A percentile compares a stretch with the other conserved stretches of the same genome.
These are phyloP conservation scores for Thymus mandschuricus DNA, from an alignment of 257 asterid species.

Conservation along the genomic window DNA sequence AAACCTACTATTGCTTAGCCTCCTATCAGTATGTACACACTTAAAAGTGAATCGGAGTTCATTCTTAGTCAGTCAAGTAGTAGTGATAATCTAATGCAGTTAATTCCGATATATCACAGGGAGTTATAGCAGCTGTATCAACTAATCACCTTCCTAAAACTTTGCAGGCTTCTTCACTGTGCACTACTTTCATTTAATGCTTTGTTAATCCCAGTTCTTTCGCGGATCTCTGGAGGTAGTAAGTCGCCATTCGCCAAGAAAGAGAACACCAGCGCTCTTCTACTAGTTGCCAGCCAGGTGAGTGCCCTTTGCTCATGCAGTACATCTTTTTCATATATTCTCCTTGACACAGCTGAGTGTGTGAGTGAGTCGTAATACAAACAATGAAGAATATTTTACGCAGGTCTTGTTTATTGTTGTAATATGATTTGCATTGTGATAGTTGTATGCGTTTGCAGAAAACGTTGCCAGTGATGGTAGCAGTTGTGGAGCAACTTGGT, in stretches of 20 bases:
- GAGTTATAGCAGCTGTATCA: slow-evolving; percentile 20
- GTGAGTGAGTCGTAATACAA: no score
- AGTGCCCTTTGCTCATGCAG: slow-evolving; percentile 13
- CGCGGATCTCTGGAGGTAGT: no score
- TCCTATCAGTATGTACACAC: neutral
- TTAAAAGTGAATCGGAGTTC: neutral
- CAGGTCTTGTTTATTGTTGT: neutral
- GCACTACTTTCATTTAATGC: slow-evolving; percentile 67
- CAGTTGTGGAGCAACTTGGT: slow-evolving; percentile 98
- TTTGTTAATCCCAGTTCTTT: slow-evolving; percentile 48
- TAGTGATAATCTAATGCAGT: no score
- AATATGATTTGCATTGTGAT: neutral
- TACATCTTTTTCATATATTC: neutral
- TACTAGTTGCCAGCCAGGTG: slow-evolving; percentile 94
- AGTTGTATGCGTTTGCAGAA: slow-evolving; percentile 50
- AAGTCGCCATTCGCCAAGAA: no score
- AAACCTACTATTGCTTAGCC: neutral
- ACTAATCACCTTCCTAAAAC: slow-evolving; percentile 29
- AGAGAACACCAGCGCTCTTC: slow-evolving; percentile 70
- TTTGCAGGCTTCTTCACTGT: slow-evolving; percentile 76
- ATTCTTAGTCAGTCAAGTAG: no score
- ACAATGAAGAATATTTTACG: neutral
- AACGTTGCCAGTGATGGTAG: slow-evolving; percentile 95
- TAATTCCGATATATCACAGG: slow-evolving; percentile 2
- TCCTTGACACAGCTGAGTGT: neutral